phyloP scores from a whole-genome alignment of 805 yeast genomes.

The Saccharomycopsis sp. region DNA sequence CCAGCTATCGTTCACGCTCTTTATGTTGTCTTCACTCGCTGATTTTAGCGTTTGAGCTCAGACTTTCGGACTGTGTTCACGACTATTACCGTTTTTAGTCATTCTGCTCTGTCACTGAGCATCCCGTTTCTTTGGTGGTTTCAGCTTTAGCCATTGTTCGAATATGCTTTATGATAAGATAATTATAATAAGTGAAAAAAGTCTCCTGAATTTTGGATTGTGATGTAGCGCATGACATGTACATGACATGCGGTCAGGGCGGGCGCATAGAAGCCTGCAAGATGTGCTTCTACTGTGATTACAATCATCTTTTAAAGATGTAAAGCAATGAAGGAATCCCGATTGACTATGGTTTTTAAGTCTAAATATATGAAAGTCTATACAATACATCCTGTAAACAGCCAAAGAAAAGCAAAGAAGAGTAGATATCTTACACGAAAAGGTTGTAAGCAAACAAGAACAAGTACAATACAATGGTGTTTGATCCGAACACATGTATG shows the following conservation, averaged over 20 bases:
- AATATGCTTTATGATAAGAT: not conserved
- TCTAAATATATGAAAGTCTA: not conserved
- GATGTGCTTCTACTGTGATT: too few relatives aligned
- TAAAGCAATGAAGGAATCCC: too few relatives aligned
- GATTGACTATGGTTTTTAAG: too few relatives aligned
- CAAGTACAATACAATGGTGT: not conserved
- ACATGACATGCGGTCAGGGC: too few relatives aligned
- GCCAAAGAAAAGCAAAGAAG: not conserved
- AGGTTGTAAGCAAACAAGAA: not conserved
- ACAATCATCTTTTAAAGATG: too few relatives aligned
- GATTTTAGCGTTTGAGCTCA: not conserved
- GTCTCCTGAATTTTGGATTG: not conserved
- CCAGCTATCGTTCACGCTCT: conserved; percentile 22
- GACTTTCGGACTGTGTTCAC: not conserved
- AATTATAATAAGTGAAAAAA: not conserved
- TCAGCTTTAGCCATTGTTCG: too few relatives aligned
- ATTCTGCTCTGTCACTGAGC: not conserved
- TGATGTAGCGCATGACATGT: too few relatives aligned
- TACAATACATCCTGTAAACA: not conserved
- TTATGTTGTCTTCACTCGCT: conserved; percentile 9
- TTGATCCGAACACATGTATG: not conserved
- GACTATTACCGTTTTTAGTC: too few relatives aligned
- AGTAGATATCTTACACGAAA: not conserved
- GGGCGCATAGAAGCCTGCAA: too few relatives aligned
- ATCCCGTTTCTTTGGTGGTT: not conserved